These are phyloP conservation scores for Entomortierella lignicola DNA, from an alignment of 192 early-diverging fungal species.

Conservation along the genomic window DNA sequence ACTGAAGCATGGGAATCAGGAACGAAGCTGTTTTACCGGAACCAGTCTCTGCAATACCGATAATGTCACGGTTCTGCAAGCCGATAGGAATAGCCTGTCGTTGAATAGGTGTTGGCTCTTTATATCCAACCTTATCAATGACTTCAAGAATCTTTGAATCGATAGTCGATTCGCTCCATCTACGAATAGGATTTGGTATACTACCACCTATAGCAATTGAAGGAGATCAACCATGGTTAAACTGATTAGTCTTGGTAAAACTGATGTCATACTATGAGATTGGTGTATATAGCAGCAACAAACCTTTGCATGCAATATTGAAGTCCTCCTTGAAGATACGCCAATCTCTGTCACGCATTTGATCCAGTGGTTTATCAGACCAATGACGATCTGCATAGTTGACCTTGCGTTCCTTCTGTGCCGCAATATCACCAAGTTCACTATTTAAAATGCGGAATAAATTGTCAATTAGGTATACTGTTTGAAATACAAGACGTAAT, in stretches of 20 bases:
- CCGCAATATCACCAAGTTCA: conserved; percentile 71
- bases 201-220: conserved; percentile 67
- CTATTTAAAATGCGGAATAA: conserved; percentile 33
- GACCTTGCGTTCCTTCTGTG: conserved; percentile 71
- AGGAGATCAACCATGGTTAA: neutral
- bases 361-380: conserved; percentile 87
- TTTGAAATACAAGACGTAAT: too few species aligned
- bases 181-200: conserved; percentile 90
- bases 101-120: conserved; percentile 97
- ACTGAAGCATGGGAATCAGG: conserved; percentile 94
- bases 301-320: conserved; percentile 93
- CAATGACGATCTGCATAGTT: conserved; percentile 95
- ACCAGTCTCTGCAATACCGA: conserved; percentile 90
- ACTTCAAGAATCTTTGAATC: conserved; percentile 75
- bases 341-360: conserved; percentile 99
- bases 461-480: neutral
- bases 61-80: conserved; percentile 89
- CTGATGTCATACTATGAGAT: too few species aligned
- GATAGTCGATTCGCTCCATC: conserved; percentile 87
- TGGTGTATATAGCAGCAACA: neutral
- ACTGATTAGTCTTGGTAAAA: too few species aligned
- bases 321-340: conserved; percentile 99
- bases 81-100: conserved; percentile 97
- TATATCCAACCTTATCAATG: conserved; percentile 89
- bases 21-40: conserved; percentile 97